Base-by-base conservation (phyloP, 2,329 filamentous ascomycete genomes). In the Mycosphaerella sp. region DNA sequence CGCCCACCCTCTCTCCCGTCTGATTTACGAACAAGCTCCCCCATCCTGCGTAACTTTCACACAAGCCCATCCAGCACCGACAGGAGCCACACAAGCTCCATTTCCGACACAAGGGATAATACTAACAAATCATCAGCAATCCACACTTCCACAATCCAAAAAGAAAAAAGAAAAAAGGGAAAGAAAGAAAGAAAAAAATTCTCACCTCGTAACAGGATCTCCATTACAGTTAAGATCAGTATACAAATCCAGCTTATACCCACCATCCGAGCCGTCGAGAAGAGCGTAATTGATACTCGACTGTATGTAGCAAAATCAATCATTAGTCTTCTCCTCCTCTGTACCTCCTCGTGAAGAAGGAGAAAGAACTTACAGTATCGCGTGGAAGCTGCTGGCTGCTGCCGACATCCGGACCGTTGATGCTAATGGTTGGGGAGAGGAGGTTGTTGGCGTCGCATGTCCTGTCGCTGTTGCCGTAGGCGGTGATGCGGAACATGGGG, bases 401-500 rank as follows among this genome's bases (percentile, higher is more conserved):
- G 5, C 45, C 41, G 3, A 44, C 41, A 7, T 41, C 17, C 3
- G 12, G n/a, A 6, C 27, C 25, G 16, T 17, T 30, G 21, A 41
- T 30, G 47, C 17, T 37, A 9, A 50, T 28, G 13, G 40, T 39
- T 4, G 47, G 47, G 27, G 25, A 43, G 40, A 50, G 37, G 4
- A 50, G 32, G 13, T 50, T 44, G 5, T 6, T 40, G 2, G 16
- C 1, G 8, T 21, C n/a, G 21, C 47, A 44, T 13, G 30, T 39
- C 4, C 5, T 37, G 40, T 50, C 47, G 14, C 40, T 16, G 17
- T 50, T 30, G 16, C 47, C 47, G 34, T 50, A 50, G 16, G 37
- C 40, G 30, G 28, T 30, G 32, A 50, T 44, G 12, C 40, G 1
- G 28, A 50, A 50, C 21, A 25, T 30, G 13, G 47, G 47, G 25